These are phyloP conservation scores for Claviceps citrina DNA, from an alignment of 2,329 filamentous ascomycete species.

Conservation along the genomic window DNA sequence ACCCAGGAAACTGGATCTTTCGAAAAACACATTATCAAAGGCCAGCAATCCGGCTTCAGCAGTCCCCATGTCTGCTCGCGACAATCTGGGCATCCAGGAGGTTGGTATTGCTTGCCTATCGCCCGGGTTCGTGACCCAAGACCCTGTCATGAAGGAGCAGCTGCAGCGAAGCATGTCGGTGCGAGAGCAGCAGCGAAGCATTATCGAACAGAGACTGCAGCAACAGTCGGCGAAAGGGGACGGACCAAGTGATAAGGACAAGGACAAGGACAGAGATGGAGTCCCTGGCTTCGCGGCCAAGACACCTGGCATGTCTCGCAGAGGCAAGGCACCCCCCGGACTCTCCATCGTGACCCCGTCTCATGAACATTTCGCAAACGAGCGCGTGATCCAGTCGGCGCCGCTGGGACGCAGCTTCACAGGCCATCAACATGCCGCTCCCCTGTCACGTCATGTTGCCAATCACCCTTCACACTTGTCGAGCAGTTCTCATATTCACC, in stretches of 20 bases:
- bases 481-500: conserved; percentile 79
- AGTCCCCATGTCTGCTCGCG: conserved; percentile 64
- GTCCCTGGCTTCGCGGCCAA: conserved; percentile 41
- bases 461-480: conserved; percentile 73
- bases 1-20: conserved; percentile 52
- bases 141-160: conserved; percentile 93
- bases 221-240: conserved; percentile 73
- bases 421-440: conserved; percentile 65
- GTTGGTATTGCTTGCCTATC: conserved; percentile 89
- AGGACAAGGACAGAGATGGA: conserved; percentile 38
- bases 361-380: conserved; percentile 79
- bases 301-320: conserved; percentile 56
- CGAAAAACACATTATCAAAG: conserved; percentile 40
- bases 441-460: conserved; percentile 59
- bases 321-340: conserved; percentile 72
- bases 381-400: conserved; percentile 92
- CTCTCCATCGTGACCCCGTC: conserved; percentile 91
- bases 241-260: conserved; percentile 42
- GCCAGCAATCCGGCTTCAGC: conserved; percentile 43
- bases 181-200: conserved; percentile 80
- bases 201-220: conserved; percentile 83
- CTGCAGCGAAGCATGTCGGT: conserved; percentile 87
- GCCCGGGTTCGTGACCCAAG: conserved; percentile 87
- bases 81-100: conserved; percentile 72
- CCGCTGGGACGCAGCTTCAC: conserved; percentile 92